Evolutionary conservation across 345 rosid genomes (phyloP), one percentile per base, ranked within the genome.

Genomic region (Theobroma cacao): DNA sequence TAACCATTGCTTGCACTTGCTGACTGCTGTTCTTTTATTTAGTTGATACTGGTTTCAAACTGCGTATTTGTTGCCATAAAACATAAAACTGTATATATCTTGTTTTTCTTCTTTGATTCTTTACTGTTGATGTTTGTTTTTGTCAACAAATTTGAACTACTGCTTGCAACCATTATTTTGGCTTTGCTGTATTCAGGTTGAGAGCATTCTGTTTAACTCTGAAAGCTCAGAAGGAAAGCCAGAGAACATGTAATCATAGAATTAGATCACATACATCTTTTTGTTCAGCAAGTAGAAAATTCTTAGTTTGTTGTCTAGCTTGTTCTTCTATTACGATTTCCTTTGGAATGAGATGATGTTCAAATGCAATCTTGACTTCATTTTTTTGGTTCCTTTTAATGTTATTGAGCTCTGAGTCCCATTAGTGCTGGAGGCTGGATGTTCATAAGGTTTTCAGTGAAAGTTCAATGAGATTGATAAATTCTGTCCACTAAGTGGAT

Each of bases 131-230:
- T 47, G 7, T 47, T 69, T 70, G 28, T 40, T 40, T 64, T 47
- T 11, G 7, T 66, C 71, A 40, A 40, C 7, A n/a, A 12, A n/a
- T 66, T n/a, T 38, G 71, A 66, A 66, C 71, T 66, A 22, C 30
- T n/a, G 71, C 50, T 66, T 66, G 14, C 40, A 14, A 69, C 40
- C 24, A 70, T 28, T 24, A 45, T 28, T 67, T 69, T 17, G 59
- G 41, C 40, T 70, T 48, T 70, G 59, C 58, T 30, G 40, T 70
- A 9, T 73, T 73, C 76, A 55, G 62, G 64, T 53, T 22, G n/a
- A 73, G 22, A 22, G 34, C 36, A 0, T 38, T 38, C 33, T 73
- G 47, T n/a, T 53, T 22, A 34, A 34, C 48, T 12, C 63, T 36
- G 63, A 13, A 34, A 22, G 47, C 33, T 36, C 33, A 24, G 12